Base-by-base conservation (phyloP, 129 eudicot species). In the Arctium lappa region DNA sequence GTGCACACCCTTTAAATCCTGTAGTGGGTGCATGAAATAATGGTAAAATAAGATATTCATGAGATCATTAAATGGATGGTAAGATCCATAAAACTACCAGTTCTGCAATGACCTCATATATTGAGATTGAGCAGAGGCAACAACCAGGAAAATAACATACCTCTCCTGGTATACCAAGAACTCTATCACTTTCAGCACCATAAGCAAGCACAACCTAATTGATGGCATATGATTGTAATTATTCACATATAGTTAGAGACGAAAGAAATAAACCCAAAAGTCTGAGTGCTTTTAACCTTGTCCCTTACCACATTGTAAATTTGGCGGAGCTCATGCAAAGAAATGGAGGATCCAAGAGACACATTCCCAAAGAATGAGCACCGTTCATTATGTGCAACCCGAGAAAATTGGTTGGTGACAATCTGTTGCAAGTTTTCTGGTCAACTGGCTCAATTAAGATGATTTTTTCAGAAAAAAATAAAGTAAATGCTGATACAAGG, bases 111-210 rank as follows among this genome's bases (percentile, higher is more conserved):
- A 69, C 5, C 39, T 65, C 75, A n/a, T 27, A 27, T 2, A 40
- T 29, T 36, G 60, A 37, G 13, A 13, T n/a, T 63, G 81, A 56
- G 63, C 56, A 79, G 16, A 39, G 69, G 44, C 73, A 56, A 69
- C 32, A 70, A 46, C 66, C 39, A 66, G 15, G 79, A 29, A 4
- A 33, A 31, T 27, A 50, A 34, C 86, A 73, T 84, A 93, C 99
- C 89, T 96, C 99, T 84, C 98, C 97, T 7, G 93, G 92, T 72
- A 95, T 82, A 78, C 95, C 94, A 80, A 95, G 89, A 89, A 79
- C 82, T 86, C 95, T 84, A 62, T 95, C 99, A 84, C 98, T 95
- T 86, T 95, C 99, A 80, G 99, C 97, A 66, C 99, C 99, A 88
- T 95, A 95, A 40, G 99, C 92, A 89, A 95, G 94, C 78, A 95